These are phyloP conservation scores for Jackrogersella minutella DNA, from an alignment of 495 filamentous ascomycete species.

Conservation along the genomic window DNA sequence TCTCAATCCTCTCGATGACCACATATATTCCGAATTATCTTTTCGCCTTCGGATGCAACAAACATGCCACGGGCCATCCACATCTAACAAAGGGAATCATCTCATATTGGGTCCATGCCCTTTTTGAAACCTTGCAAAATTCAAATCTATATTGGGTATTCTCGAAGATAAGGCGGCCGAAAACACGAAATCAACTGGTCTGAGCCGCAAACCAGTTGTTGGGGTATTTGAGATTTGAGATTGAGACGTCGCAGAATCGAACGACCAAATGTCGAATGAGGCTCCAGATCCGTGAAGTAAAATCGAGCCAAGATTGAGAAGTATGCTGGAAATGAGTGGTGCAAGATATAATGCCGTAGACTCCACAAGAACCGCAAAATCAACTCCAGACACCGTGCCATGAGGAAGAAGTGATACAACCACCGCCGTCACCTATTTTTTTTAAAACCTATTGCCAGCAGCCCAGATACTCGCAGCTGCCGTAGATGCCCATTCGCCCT, in stretches of 20 bases:
- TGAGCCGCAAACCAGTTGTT: conserved; percentile 36
- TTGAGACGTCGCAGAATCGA: conserved; percentile 41
- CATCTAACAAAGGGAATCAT: conserved; percentile 47
- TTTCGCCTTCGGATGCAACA: conserved; percentile 25
- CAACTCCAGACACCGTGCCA: conserved; percentile 42
- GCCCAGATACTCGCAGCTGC: conserved; percentile 79
- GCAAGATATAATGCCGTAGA: conserved; percentile 41
- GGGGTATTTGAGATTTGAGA: conserved; percentile 48
- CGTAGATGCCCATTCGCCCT: conserved; percentile 87
- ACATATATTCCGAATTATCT: conserved; percentile 18
- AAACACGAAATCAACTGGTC: conserved; percentile 41
- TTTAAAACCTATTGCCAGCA: conserved; percentile 65
- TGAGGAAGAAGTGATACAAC: conserved; percentile 41
- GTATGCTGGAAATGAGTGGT: conserved; percentile 38
- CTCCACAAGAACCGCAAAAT: conserved; percentile 35
- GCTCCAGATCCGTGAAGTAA: conserved; percentile 42
- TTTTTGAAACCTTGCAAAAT: conserved; percentile 38
- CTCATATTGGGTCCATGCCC: conserved; percentile 35
- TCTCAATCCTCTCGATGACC: conserved; percentile 11
- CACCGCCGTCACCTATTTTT: conserved; percentile 30
- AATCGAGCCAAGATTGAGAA: conserved; percentile 44
- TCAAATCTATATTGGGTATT: conserved; percentile 55
- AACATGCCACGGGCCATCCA: conserved; percentile 25
- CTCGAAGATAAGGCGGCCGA: conserved; percentile 46
- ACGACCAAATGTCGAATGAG: conserved; percentile 37